Evolutionary conservation across 2,329 filamentous ascomycete species (phyloP), one percentile per base, ranked within the genome.

Genomic region (Alternaria solani): DNA sequence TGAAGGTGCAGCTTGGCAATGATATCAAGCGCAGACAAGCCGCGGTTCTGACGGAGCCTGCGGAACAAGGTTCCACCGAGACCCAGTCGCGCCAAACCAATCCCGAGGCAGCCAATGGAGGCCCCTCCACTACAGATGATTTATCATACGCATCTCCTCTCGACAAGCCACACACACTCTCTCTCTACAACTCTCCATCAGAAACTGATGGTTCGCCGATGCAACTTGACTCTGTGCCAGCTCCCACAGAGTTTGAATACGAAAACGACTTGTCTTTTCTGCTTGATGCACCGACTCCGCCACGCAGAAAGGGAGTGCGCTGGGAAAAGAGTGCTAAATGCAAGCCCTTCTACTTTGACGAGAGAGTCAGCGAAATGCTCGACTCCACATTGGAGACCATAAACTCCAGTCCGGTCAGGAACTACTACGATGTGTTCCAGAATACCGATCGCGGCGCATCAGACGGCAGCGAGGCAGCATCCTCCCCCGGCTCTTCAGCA

Each of bases 341-440:
- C 7, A 72, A 67, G 43, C 34, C 61, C 7, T 72, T 68, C 41
- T 72, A 64, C 39, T 49, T 53, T 28, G 69, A 73, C 8, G 64
- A 65, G n/a, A 59, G 51, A 18, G 63, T 72, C 30, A 61, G 56
- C 58, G 67, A 72, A 28, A 70, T 72, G 67, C 63, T 67, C 14
- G 69, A 72, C 28, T 65, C 67, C 7, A 69, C 65, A 1, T 55
- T 73, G 16, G 64, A 71, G 30, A 55, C 62, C 1, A 66, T 72
- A 41, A 43, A 51, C 7, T 67, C 58, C 5, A 65, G 61, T 30
- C 66, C 64, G 6, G 41, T 54, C 16, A 53, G 32, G 41, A 51
- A 48, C n/a, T 12, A 32, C 20, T 56, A 63, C 26, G 57, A 57
- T 7, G 52, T 46, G n/a, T 61, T 58, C 18, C 61, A 62, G 2